Evolutionary conservation across 768 basidiomycete genomes (phyloP).

Genomic region (Boletus sp.): DNA sequence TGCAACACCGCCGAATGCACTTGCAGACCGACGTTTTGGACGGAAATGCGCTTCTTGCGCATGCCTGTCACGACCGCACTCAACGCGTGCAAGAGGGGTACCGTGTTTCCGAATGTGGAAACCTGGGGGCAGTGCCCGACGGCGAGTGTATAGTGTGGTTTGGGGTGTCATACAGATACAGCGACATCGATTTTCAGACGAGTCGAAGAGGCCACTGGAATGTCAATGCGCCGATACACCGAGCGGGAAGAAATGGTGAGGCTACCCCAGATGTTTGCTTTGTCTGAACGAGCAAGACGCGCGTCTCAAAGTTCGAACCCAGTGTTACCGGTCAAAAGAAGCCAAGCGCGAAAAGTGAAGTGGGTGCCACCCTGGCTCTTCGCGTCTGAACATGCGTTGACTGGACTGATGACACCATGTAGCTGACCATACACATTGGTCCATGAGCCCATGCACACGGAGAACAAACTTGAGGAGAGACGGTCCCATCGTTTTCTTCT

Average conservation of each 20-base stretch:
- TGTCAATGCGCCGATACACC: not conserved
- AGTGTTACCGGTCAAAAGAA: too few relatives aligned
- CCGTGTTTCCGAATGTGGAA: slow-evolving; percentile 95
- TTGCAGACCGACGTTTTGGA: slow-evolving; percentile 69
- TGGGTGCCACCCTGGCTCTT: too few relatives aligned
- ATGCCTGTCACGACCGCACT: slow-evolving; percentile 74
- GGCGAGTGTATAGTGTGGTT: slow-evolving; percentile 68
- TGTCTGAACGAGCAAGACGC: too few relatives aligned
- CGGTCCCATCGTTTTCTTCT: too few relatives aligned
- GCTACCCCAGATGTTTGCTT: too few relatives aligned
- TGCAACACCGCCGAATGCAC: slow-evolving; percentile 82
- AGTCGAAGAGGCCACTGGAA: slow-evolving; percentile 65
- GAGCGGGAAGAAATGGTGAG: not conserved
- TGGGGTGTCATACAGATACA: slow-evolving; percentile 72
- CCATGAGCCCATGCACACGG: too few relatives aligned
- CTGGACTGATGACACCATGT: too few relatives aligned
- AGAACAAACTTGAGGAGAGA: too few relatives aligned
- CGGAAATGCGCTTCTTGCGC: slow-evolving; percentile 63
- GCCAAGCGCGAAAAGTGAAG: too few relatives aligned
- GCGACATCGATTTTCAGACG: slow-evolving; percentile 75
- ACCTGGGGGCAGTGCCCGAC: slow-evolving; percentile 87
- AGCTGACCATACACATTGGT: too few relatives aligned
- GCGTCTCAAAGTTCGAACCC: too few relatives aligned
- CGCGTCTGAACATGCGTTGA: too few relatives aligned
- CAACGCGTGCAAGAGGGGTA: slow-evolving; percentile 80